Conservation (phyloP, 495 filamentous ascomycete species). For the Penicillium parvum region DNA sequence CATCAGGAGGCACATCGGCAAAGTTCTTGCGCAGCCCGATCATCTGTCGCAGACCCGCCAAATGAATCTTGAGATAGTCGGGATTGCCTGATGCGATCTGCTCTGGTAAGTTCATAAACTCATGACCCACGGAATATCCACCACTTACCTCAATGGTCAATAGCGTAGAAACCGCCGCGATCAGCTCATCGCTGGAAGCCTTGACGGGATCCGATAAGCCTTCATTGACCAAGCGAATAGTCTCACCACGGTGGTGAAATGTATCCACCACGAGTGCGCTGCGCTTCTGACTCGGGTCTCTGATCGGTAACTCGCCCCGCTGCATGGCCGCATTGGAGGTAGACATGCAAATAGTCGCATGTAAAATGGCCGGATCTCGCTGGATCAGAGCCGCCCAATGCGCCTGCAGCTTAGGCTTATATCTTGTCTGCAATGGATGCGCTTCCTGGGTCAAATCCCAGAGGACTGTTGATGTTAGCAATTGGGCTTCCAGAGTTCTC, state of each 20-base stretch:
- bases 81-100: slow-evolving; percentile 44
- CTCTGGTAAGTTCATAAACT: not conserved
- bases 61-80: slow-evolving; percentile 44
- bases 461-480: slow-evolving; percentile 32
- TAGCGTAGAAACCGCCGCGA: slow-evolving; percentile 42
- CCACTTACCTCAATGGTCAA: slow-evolving; percentile 43
- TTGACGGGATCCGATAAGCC: slow-evolving; percentile 41
- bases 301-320: slow-evolving; percentile 35
- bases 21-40: slow-evolving; percentile 41
- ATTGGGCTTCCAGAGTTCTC: not conserved
- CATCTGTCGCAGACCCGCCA: slow-evolving; percentile 46
- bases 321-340: slow-evolving; percentile 39
- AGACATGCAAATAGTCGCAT: slow-evolving; percentile 42
- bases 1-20: slow-evolving; percentile 36
- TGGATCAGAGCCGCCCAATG: slow-evolving; percentile 42
- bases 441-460: slow-evolving; percentile 38
- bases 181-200: slow-evolving; percentile 42
- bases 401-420: slow-evolving; percentile 34
- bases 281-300: slow-evolving; percentile 32
- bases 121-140: too few species aligned
- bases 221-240: slow-evolving; percentile 43
- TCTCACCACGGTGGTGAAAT: slow-evolving; percentile 44
- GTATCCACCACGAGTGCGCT: slow-evolving; percentile 40
- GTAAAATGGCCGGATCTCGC: slow-evolving; percentile 38
- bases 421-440: slow-evolving; percentile 38